Percentiles rank a stretch among this genome's conserved stretches.
Conservation (phyloP, 208 protist species). For the Leishmania martiniquensis region DNA sequence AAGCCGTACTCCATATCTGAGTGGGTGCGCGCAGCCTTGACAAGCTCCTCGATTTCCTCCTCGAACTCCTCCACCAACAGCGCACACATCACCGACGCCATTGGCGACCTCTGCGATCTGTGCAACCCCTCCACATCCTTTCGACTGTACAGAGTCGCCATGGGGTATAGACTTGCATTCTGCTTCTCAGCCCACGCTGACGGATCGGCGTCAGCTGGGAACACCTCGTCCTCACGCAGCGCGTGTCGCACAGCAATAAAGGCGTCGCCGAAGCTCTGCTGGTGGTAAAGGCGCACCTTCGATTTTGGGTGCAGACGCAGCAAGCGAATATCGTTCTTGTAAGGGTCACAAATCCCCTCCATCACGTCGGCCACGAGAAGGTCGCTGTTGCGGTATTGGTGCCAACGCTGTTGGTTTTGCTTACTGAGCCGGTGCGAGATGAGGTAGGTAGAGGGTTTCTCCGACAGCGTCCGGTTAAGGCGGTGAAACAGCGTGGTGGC, state of each 20-base stretch:
- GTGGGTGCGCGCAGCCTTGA: constrained; percentile 42
- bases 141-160: constrained; percentile 54
- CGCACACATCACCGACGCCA: constrained; percentile 49
- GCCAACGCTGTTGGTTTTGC: constrained; percentile 38
- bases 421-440: constrained; percentile 53
- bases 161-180: constrained; percentile 15
- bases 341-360: constrained; percentile 60
- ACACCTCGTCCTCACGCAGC: constrained; percentile 44
- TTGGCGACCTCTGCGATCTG: constrained; percentile 18
- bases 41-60: constrained; percentile 61
- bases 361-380: constrained; percentile 77
- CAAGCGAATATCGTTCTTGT: constrained; percentile 41
- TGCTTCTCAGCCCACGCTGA: constrained; percentile 14
- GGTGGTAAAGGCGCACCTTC: constrained; percentile 65
- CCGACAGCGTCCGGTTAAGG: constrained; percentile 69
- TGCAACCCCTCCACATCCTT: constrained; percentile 43
- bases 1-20: constrained; percentile 58
- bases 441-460: constrained; percentile 45
- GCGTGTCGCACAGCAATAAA: constrained; percentile 6
- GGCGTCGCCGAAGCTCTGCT: constrained; percentile 29
- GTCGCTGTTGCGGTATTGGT: constrained; percentile 69
- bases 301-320: constrained; percentile 62
- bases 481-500: constrained; percentile 47
- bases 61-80: constrained; percentile 67
- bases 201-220: constrained; percentile 16